Conservation (phyloP, 2,329 filamentous ascomycete species). For the Lachnellula hyalina region DNA sequence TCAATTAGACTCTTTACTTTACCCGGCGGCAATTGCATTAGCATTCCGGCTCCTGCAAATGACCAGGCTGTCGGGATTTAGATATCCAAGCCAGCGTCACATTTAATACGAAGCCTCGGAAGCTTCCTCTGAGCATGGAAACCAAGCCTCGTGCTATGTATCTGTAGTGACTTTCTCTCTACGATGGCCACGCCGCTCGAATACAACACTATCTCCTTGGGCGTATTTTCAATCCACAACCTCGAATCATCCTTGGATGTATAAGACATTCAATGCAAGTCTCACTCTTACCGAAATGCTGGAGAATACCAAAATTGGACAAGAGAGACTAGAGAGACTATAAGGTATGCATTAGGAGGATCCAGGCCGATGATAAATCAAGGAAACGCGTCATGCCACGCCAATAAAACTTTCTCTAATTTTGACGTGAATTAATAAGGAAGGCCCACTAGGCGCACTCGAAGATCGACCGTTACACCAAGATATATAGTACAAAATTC, state of each 20-base stretch:
- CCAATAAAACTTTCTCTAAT: too few relatives aligned
- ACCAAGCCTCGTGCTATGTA: neutral
- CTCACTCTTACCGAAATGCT: neutral
- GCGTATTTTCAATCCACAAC: neutral
- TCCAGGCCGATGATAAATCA: too few relatives aligned
- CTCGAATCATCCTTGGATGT: neutral
- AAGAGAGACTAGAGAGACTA: neutral
- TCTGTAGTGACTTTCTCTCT: neutral
- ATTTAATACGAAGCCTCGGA: neutral
- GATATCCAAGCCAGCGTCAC: neutral
- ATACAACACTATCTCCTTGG: neutral
- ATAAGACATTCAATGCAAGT: neutral
- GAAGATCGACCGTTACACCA: too few relatives aligned
- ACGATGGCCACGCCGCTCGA: neutral
- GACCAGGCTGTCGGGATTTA: too few relatives aligned
- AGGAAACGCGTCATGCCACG: too few relatives aligned
- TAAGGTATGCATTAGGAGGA: neutral
- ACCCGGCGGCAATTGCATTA: too few relatives aligned
- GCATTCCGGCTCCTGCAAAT: too few relatives aligned
- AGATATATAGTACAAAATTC: too few relatives aligned
- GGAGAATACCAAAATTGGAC: neutral
- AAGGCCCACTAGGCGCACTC: too few relatives aligned
- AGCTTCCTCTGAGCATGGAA: neutral
- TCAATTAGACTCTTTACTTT: too few relatives aligned
- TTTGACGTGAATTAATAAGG: too few relatives aligned